Evolutionary conservation across 306 rosid species (phyloP).

Genomic region (Fragaria vesca): DNA sequence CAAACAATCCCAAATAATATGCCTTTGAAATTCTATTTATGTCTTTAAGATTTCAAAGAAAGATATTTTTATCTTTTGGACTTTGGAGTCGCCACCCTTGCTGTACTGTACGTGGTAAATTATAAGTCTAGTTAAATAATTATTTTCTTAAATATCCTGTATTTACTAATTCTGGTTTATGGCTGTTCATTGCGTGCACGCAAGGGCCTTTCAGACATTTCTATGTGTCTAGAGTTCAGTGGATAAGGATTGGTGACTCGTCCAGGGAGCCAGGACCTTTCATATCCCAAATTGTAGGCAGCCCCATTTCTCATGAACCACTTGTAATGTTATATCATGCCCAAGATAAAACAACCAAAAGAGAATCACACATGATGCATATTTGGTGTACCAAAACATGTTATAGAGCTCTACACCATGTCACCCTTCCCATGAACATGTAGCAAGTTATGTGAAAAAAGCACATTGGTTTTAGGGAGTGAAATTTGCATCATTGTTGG

Average conservation of each 20-base stretch:
- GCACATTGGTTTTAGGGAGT: no score
- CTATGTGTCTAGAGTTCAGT: neutral
- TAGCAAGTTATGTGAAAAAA: neutral
- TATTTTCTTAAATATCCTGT: neutral
- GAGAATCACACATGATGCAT: neutral
- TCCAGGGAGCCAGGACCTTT: neutral
- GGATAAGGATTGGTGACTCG: constrained; percentile 15
- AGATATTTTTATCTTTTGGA: no score
- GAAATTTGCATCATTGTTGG: no score
- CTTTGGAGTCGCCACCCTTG: neutral
- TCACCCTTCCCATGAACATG: neutral
- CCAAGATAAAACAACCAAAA: neutral
- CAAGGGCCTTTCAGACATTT: neutral
- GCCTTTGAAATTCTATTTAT: no score
- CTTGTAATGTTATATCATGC: neutral
- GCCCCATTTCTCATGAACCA: neutral
- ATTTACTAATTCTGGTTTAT: neutral
- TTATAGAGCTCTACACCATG: neutral
- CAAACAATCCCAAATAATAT: neutral
- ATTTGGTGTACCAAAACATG: neutral
- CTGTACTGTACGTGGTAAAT: neutral
- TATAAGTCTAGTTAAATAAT: neutral
- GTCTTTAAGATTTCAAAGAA: no score
- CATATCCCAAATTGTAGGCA: neutral
- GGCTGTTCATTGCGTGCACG: neutral